These are phyloP conservation scores for Linnemannia elongata DNA, from an alignment of 192 early-diverging fungal species.

Conservation along the genomic window DNA sequence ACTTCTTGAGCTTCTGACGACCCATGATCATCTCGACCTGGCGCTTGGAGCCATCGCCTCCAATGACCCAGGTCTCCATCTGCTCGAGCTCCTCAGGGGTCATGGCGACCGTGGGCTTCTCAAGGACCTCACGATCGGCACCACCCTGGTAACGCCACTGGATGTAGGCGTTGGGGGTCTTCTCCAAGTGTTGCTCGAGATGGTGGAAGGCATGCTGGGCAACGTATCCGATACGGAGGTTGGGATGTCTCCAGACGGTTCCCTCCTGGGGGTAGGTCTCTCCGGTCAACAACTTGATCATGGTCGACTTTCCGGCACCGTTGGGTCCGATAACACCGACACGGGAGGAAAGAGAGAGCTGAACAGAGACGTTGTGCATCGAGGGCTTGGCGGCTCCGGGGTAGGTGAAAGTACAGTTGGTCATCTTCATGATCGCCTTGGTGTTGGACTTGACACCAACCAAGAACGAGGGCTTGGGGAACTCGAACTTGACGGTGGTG, in stretches of 20 bases:
- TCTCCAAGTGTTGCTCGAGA: conserved; percentile 83
- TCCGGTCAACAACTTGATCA: conserved; percentile 80
- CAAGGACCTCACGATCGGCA: conserved; percentile 83
- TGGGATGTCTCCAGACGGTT: conserved; percentile 85
- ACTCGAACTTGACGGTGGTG: conserved; percentile 73
- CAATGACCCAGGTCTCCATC: conserved; percentile 59
- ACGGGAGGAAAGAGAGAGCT: conserved; percentile 80
- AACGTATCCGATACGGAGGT: conserved; percentile 87
- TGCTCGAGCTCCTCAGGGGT: conserved; percentile 70
- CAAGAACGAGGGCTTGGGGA: conserved; percentile 82
- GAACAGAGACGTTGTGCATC: conserved; percentile 70
- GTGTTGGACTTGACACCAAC: conserved; percentile 81
- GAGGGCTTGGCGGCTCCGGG: conserved; percentile 75
- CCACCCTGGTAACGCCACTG: conserved; percentile 86
- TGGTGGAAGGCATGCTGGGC: conserved; percentile 93
- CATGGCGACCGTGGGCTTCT: conserved; percentile 80
- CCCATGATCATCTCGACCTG: conserved; percentile 67
- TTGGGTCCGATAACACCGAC: conserved; percentile 83
- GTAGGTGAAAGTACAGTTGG: conserved; percentile 75
- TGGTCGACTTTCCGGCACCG: conserved; percentile 64
- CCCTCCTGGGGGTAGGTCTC: conserved; percentile 79
- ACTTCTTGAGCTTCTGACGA: conserved; percentile 80
- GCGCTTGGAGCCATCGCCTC: conserved; percentile 57
- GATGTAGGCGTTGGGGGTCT: conserved; percentile 67
- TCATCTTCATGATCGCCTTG: conserved; percentile 86